Conservation (phyloP, 1,139 yeast genomes). For the Cylindricascospora bacillispora region DNA sequence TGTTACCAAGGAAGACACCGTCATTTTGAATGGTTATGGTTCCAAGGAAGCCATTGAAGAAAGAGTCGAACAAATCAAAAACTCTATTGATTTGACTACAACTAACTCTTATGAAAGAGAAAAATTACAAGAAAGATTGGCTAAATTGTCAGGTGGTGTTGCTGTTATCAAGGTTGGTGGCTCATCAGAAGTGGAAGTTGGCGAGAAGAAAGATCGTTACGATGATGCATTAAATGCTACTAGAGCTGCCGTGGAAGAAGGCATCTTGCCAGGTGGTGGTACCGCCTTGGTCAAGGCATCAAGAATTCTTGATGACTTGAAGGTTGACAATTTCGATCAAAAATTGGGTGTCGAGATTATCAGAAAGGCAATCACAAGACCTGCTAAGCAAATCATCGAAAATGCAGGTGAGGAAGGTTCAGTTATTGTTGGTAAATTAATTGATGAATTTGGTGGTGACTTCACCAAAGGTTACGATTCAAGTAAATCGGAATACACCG, state of each 20-base stretch:
- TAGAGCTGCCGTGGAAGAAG: constrained; percentile 99
- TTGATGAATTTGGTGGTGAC: constrained; percentile 68
- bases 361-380: constrained; percentile 90
- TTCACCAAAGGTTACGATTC: constrained; percentile 93
- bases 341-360: constrained; percentile 95
- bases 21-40: constrained; percentile 92
- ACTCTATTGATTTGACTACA: constrained; percentile 57
- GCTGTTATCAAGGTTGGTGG: constrained; percentile 99
- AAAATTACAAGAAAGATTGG: constrained; percentile 96
- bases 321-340: constrained; percentile 92
- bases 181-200: constrained; percentile 94
- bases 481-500: constrained; percentile 85
- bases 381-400: constrained; percentile 94
- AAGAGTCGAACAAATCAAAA: constrained; percentile 94
- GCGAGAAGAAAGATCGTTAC: constrained; percentile 99
- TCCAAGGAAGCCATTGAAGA: constrained; percentile 73
- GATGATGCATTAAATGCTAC: constrained; percentile 99
- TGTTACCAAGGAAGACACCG: constrained; percentile 95
- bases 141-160: constrained; percentile 98
- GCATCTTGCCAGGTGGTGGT: constrained; percentile 99
- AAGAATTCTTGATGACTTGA: constrained; percentile 60
- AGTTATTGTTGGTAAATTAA: constrained; percentile 88
- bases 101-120: constrained; percentile 95
- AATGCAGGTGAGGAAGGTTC: constrained; percentile 99
- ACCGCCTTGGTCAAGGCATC: constrained; percentile 96